Evolutionary conservation across 2,329 filamentous ascomycete genomes (phyloP).

Genomic region (Corinectria fuckeliana): DNA sequence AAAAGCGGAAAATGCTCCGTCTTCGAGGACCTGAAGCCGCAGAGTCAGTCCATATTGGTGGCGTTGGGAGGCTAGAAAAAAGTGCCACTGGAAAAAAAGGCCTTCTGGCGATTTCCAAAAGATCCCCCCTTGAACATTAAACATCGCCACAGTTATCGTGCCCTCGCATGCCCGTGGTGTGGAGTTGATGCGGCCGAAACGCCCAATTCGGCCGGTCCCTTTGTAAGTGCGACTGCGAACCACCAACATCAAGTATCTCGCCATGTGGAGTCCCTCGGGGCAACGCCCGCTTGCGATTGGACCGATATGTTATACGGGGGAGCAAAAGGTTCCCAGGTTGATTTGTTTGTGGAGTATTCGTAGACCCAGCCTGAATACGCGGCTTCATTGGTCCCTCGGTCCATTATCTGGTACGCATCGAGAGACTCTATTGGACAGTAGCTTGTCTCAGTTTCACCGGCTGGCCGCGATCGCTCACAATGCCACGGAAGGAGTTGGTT

Average conservation of each 20-base stretch:
- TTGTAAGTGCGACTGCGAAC: neutral
- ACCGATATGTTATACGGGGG: neutral
- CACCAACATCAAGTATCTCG: neutral
- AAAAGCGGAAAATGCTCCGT: neutral
- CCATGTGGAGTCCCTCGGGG: neutral
- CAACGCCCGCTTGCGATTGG: neutral
- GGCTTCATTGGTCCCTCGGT: neutral
- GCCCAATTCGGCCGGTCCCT: neutral
- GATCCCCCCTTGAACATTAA: too few relatives aligned
- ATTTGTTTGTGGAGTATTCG: neutral
- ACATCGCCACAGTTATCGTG: neutral
- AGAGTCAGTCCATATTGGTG: neutral
- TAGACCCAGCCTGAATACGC: neutral
- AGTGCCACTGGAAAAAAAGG: too few relatives aligned
- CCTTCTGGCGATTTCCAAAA: too few relatives aligned
- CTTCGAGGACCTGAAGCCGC: neutral
- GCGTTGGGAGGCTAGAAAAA: neutral
- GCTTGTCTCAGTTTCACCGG: neutral
- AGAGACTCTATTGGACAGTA: neutral
- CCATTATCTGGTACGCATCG: neutral
- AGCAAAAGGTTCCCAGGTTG: neutral
- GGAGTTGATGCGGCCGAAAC: neutral
- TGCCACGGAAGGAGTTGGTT: neutral
- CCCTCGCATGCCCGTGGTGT: neutral
- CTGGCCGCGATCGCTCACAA: neutral